Evolutionary conservation across 495 filamentous ascomycete genomes (phyloP).

Genomic region (Chaetomidium leptoderma): DNA sequence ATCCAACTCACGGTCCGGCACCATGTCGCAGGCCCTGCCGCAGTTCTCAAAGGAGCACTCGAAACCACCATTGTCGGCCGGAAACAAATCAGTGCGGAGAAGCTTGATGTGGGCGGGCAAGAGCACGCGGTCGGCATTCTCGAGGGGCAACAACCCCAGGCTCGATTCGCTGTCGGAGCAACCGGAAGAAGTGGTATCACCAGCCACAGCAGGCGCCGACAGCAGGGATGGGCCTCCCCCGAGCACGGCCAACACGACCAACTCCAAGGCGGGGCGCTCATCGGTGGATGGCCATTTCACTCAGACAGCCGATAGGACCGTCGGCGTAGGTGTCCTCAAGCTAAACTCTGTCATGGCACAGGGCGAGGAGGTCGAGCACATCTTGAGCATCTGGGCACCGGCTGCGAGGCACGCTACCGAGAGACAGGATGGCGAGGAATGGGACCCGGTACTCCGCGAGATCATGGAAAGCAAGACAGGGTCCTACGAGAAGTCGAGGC

Average conservation of each 20-base stretch:
- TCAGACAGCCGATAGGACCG: conserved; percentile 52
- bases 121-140: conserved; percentile 46
- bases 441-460: conserved; percentile 70
- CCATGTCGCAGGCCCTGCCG: conserved; percentile 32
- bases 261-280: conserved; percentile 43
- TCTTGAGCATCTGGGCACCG: conserved; percentile 75
- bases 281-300: conserved; percentile 44
- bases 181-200: conserved; percentile 35
- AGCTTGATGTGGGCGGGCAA: conserved; percentile 79
- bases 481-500: conserved; percentile 64
- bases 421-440: conserved; percentile 58
- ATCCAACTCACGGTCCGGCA: conserved; percentile 39
- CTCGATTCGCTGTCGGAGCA: conserved; percentile 49
- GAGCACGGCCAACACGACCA: conserved; percentile 55
- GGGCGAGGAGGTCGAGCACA: conserved; percentile 68
- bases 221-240: conserved; percentile 49
- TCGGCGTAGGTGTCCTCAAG: conserved; percentile 79
- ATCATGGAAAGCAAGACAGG: conserved; percentile 67
- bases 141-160: conserved; percentile 42
- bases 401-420: conserved; percentile 42
- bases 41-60: conserved; percentile 37
- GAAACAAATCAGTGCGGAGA: conserved; percentile 61
- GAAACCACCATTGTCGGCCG: conserved; percentile 41
- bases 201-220: conserved; percentile 29
- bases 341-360: conserved; percentile 73